A percentile compares a stretch with the other conserved stretches of the same genome.
These are phyloP conservation scores for Brettanomyces sp. DNA, from an alignment of 805 yeast genomes.

Conservation along the genomic window DNA sequence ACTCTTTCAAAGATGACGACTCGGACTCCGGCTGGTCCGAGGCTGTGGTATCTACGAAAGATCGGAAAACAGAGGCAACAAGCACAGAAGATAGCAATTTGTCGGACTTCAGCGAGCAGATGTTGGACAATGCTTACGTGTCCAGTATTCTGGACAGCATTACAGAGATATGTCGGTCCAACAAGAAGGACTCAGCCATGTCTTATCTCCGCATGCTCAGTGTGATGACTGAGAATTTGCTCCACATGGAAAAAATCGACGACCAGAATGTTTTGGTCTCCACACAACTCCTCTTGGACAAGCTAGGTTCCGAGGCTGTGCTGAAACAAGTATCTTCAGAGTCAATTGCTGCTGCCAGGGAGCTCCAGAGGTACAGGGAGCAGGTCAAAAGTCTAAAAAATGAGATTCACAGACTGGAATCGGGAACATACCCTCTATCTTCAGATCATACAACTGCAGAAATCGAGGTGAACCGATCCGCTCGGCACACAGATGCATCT, in stretches of 20 bases:
- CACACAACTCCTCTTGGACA: slow-evolving; percentile 54
- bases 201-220: slow-evolving; percentile 26
- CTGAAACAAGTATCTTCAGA: slow-evolving; percentile 58
- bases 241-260: not conserved
- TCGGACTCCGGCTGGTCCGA: not conserved
- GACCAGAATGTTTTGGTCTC: slow-evolving; percentile 31
- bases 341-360: slow-evolving; percentile 40
- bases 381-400: slow-evolving; percentile 10
- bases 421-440: not conserved
- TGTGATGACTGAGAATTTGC: slow-evolving; percentile 7
- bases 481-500: not conserved
- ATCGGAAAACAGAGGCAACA: no score
- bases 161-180: slow-evolving; percentile 19
- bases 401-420: not conserved
- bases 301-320: slow-evolving; percentile 63
- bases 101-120: not conserved
- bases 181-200: slow-evolving; percentile 28
- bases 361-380: slow-evolving; percentile 7
- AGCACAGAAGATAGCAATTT: not conserved
- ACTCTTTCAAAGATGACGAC: slow-evolving; percentile 36
- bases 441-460: not conserved
- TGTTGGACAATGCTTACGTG: not conserved
- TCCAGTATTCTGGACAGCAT: not conserved
- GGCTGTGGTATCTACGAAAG: not conserved
- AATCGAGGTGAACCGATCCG: no score